Evolutionary conservation across 1,284 basidiomycete genomes (phyloP), one percentile per base, ranked within the genome.

Genomic region (Ustilago nuda): DNA sequence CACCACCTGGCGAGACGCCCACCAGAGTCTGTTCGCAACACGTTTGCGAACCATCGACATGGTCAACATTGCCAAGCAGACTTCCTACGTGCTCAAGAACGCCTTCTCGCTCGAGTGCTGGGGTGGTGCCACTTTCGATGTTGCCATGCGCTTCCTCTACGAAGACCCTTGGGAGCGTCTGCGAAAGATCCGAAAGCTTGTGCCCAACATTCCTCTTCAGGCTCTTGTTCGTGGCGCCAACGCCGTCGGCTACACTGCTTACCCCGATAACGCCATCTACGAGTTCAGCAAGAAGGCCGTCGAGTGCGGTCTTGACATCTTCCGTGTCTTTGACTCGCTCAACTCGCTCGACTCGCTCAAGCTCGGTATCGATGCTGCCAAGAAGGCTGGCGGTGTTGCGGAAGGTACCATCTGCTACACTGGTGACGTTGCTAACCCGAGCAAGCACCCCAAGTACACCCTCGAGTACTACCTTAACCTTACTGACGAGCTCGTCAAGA

Each of bases 111-210:
- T 99, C 78, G 97, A 99, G 87, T 98, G 96, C 89, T 99, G 97
- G 97, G 97, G 97, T 85, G 97, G 97, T 78, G 97, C 97, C 54
- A 99, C 97, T 5, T 99, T 99, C 85, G 97, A 99, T 87, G 97
- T 99, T 56, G 93, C 97, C 37, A 98, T 99, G 96, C 92, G 96
- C 65, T 99, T 99, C 92, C 88, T 99, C 86, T 98, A 99, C 87
- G 97, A 99, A 87, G 97, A 99, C 88, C 97, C 97, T 82, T 99
- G 97, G 97, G 96, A 98, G 87, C 91, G 97, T 82, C 88, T 99
- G 88, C 92, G 97, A 79, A 93, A 93, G 48, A 90, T 99, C 71
- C 91, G 97, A 79, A 94, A 95, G 88, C 89, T 99, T 61, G 97
- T 99, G 15, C 97, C 97, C 71, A 99, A 99, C 87, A 95, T 99